phyloP scores from a whole-genome alignment of 2,329 filamentous ascomycete genomes.

The Ophiostoma sp. region DNA sequence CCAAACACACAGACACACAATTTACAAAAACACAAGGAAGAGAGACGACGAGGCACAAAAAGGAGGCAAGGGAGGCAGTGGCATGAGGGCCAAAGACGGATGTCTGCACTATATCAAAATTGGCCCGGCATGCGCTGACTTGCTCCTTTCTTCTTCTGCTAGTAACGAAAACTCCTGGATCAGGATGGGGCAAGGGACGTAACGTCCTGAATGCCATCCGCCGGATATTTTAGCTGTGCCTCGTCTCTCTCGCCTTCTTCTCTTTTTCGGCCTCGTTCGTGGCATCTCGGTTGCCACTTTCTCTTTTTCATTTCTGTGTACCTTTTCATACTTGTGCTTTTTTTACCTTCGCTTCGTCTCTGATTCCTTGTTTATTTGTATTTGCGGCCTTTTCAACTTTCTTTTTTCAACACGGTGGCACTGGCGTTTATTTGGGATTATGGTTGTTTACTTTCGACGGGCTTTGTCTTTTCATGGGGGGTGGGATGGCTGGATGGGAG shows the following conservation, averaged over 20 bases:
- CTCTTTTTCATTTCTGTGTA: not conserved
- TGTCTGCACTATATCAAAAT: not conserved
- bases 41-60: not conserved
- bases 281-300: not conserved
- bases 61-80: not conserved
- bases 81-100: not conserved
- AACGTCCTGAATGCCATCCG: constrained; percentile 15
- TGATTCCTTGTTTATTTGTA: not conserved
- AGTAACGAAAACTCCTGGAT: constrained; percentile 1
- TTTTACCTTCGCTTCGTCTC: not conserved
- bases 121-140: not conserved
- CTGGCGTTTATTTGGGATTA: not conserved
- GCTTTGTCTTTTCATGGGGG: not conserved
- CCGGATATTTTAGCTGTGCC: constrained; percentile 1
- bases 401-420: not conserved
- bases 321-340: not conserved
- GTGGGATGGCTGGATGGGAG: not conserved
- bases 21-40: not conserved
- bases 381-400: not conserved
- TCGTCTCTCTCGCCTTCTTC: not conserved
- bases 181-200: constrained; percentile 11
- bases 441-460: not conserved
- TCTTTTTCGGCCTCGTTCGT: not conserved
- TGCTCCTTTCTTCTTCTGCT: not conserved
- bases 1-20: not conserved